These are phyloP conservation scores for Podila horticola DNA, from an alignment of 192 early-diverging fungal genomes.

Conservation along the genomic window DNA sequence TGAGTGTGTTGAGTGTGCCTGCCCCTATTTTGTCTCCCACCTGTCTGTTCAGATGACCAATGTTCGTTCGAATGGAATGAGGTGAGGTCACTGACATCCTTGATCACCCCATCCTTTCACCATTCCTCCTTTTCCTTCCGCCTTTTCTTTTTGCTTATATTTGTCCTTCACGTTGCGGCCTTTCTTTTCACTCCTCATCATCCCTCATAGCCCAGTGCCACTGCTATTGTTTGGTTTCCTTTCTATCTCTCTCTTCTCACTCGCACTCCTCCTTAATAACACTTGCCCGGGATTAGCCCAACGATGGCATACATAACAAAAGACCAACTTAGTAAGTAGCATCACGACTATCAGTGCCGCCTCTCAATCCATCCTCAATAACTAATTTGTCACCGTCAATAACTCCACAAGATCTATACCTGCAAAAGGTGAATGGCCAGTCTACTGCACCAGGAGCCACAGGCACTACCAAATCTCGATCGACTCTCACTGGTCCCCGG, in stretches of 20 bases:
- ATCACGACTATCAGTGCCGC: not conserved
- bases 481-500: conserved; percentile 34
- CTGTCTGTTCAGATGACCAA: conserved; percentile 4
- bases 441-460: conserved; percentile 14
- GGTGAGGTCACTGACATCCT: not conserved
- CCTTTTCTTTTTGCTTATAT: not conserved
- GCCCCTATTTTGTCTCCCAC: not conserved
- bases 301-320: conserved; percentile 7
- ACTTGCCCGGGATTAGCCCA: not conserved
- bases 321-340: conserved; percentile 2
- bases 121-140: not conserved
- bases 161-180: not conserved
- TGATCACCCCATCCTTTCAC: not conserved
- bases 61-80: not conserved
- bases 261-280: not conserved
- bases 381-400: not conserved
- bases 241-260: not conserved
- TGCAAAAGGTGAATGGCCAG: conserved; percentile 36
- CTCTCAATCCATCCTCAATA: not conserved
- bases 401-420: conserved; percentile 24
- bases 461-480: conserved; percentile 36
- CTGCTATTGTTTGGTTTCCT: not conserved
- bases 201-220: not conserved
- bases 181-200: not conserved
- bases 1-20: too few relatives aligned